phyloP scores from a whole-genome alignment of 768 basidiomycete genomes.

The Collybiopsis confluens region DNA sequence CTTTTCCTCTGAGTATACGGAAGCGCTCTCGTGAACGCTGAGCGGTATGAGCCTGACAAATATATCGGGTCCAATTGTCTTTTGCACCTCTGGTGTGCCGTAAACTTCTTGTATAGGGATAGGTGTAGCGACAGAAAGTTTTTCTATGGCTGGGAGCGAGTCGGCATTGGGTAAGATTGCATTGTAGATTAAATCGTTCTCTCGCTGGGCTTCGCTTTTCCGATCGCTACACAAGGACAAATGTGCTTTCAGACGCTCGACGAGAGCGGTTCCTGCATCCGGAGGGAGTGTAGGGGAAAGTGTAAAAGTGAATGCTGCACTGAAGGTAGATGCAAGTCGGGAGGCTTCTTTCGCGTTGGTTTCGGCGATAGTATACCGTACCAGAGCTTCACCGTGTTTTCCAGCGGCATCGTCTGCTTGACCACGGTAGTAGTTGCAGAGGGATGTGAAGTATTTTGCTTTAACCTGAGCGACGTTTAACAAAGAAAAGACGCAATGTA shows the following conservation, averaged over 20 bases:
- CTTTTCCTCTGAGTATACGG: slow-evolving; percentile 97
- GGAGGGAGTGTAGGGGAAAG: slow-evolving; percentile 80
- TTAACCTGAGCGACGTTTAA: slow-evolving; percentile 59
- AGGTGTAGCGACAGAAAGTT: slow-evolving; percentile 64
- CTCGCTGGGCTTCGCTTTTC: slow-evolving; percentile 70
- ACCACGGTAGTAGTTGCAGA: slow-evolving; percentile 84
- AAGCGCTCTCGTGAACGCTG: slow-evolving; percentile 93
- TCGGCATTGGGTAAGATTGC: slow-evolving; percentile 79
- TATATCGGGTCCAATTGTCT: slow-evolving; percentile 89
- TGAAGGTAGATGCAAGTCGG: slow-evolving; percentile 64
- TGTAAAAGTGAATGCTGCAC: slow-evolving; percentile 63
- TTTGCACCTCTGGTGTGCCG: slow-evolving; percentile 84
- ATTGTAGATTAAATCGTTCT: slow-evolving; percentile 98
- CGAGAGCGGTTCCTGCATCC: slow-evolving; percentile 76
- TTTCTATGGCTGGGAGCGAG: slow-evolving; percentile 77
- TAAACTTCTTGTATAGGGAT: slow-evolving; percentile 96
- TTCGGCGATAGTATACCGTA: slow-evolving; percentile 75
- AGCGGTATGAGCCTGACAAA: slow-evolving; percentile 86
- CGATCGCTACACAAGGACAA: slow-evolving; percentile 72
- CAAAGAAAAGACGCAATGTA: neutral
- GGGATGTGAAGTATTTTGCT: slow-evolving; percentile 81
- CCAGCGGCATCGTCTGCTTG: slow-evolving; percentile 70
- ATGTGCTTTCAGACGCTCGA: slow-evolving; percentile 82
- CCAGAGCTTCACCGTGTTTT: slow-evolving; percentile 85
- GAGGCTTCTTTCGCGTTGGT: slow-evolving; percentile 79